Evolutionary conservation across 2,329 filamentous ascomycete genomes (phyloP).

Genomic region (Pyricularia sp.): DNA sequence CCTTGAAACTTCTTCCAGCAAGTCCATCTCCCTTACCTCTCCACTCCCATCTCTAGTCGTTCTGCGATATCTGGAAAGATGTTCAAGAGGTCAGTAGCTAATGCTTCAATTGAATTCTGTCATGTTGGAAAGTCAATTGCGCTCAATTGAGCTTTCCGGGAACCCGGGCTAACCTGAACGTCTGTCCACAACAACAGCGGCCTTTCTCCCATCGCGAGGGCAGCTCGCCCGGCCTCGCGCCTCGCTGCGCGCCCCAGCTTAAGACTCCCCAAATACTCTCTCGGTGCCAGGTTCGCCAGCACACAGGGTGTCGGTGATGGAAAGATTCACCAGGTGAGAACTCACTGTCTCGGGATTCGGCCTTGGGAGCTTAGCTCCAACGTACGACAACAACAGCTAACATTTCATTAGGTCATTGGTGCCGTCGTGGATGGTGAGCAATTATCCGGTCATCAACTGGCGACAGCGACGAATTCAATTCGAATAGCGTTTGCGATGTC

Average conservation of each 20-base stretch:
- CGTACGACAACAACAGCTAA: constrained; percentile 15
- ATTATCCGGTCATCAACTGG: background rate
- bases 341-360: constrained; percentile 1
- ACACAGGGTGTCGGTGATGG: constrained; percentile 45
- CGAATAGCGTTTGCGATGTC: background rate
- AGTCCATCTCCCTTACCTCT: constrained; percentile 37
- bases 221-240: constrained; percentile 46
- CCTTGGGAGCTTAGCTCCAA: background rate
- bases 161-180: constrained; percentile 6
- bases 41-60: constrained; percentile 47
- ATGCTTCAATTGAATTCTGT: constrained; percentile 15
- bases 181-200: constrained; percentile 35
- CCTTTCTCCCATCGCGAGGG: constrained; percentile 52
- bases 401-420: constrained; percentile 74
- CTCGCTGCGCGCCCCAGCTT: constrained; percentile 44
- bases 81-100: constrained; percentile 62
- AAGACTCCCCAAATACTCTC: constrained; percentile 41
- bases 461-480: background rate
- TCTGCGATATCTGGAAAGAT: constrained; percentile 62
- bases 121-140: constrained; percentile 26
- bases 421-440: constrained; percentile 91
- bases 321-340: constrained; percentile 54
- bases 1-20: constrained; percentile 20
- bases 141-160: constrained; percentile 34
- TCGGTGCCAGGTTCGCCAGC: constrained; percentile 46